These are phyloP conservation scores for Colletotrichum sp. DNA, from an alignment of 2,329 filamentous ascomycete genomes.

Conservation along the genomic window DNA sequence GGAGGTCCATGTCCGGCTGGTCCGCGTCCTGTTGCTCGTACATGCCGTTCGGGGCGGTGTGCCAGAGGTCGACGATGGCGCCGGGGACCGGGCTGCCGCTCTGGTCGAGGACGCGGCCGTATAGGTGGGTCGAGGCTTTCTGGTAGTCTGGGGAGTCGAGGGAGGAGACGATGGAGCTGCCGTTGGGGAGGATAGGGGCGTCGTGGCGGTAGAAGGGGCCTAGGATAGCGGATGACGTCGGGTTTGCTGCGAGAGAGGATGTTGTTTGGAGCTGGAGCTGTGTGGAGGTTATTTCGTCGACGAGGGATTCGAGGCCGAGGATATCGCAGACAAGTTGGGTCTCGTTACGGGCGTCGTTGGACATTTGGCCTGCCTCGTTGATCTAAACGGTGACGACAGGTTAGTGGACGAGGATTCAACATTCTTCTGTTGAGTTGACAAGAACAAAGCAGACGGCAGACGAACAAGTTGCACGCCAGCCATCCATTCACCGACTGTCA, in stretches of 20 bases:
- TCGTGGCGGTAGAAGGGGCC: slow-evolving; percentile 74
- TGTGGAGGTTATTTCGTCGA: slow-evolving; percentile 70
- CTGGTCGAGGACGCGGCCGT: slow-evolving; percentile 59
- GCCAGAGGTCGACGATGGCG: slow-evolving; percentile 67
- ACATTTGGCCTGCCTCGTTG: slow-evolving; percentile 70
- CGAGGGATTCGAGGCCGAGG: slow-evolving; percentile 67
- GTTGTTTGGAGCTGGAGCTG: slow-evolving; percentile 44
- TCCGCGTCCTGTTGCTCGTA: slow-evolving; percentile 77
- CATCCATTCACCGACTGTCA: slow-evolving; percentile 72
- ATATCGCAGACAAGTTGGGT: slow-evolving; percentile 71
- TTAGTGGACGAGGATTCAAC: not conserved
- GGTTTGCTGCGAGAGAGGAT: slow-evolving; percentile 36
- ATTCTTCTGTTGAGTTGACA: not conserved
- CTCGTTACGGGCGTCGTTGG: slow-evolving; percentile 68
- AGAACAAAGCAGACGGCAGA: not conserved
- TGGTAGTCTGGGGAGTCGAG: slow-evolving; percentile 35
- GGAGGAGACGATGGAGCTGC: slow-evolving; percentile 57
- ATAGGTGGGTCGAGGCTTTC: slow-evolving; percentile 58
- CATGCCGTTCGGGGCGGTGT: slow-evolving; percentile 64
- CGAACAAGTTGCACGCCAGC: slow-evolving; percentile 62
- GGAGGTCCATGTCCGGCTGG: slow-evolving; percentile 75
- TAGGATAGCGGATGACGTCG: slow-evolving; percentile 69
- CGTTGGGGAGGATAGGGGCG: slow-evolving; percentile 62
- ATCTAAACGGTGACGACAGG: slow-evolving; percentile 41
- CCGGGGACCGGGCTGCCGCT: slow-evolving; percentile 59